phyloP scores from a whole-genome alignment of 2,329 filamentous ascomycete genomes.

The Clonostachys byssicola region DNA sequence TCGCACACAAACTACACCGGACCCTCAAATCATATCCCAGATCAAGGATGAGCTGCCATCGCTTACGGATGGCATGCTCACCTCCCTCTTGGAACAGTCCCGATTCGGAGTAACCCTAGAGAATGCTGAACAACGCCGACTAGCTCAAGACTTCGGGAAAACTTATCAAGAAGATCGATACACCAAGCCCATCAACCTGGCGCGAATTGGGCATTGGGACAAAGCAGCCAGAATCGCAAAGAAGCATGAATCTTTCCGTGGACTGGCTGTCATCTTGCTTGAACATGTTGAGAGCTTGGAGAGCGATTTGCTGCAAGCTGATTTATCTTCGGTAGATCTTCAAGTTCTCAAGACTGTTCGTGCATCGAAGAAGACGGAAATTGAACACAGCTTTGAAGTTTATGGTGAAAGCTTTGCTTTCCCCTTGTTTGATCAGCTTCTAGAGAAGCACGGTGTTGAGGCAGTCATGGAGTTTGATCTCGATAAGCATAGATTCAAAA shows the following conservation, averaged over 20 bases:
- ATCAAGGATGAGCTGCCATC: slow-evolving; percentile 44
- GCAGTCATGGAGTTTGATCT: slow-evolving; percentile 67
- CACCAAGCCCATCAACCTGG: slow-evolving; percentile 47
- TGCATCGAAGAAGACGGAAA: slow-evolving; percentile 34
- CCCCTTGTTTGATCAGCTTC: slow-evolving; percentile 76
- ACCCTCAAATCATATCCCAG: slow-evolving; percentile 33
- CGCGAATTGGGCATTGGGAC: slow-evolving; percentile 52
- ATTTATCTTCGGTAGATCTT: slow-evolving; percentile 17
- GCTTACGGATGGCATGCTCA: slow-evolving; percentile 51
- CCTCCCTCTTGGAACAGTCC: slow-evolving; percentile 47
- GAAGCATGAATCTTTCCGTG: slow-evolving; percentile 49
- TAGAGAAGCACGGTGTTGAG: slow-evolving; percentile 62
- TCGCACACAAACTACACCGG: slow-evolving; percentile 30
- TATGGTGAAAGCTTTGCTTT: slow-evolving; percentile 66
- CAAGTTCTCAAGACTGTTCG: slow-evolving; percentile 25
- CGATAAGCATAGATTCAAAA: slow-evolving; percentile 68
- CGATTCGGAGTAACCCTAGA: slow-evolving; percentile 42
- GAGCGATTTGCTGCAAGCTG: slow-evolving; percentile 15
- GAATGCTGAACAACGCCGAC: slow-evolving; percentile 27
- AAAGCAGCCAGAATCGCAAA: slow-evolving; percentile 54
- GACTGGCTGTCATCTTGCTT: slow-evolving; percentile 52
- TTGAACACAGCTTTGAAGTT: slow-evolving; percentile 54
- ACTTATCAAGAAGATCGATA: slow-evolving; percentile 46
- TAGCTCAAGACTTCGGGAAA: slow-evolving; percentile 39
- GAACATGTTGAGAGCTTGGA: slow-evolving; percentile 42